Base-by-base conservation (phyloP, 331 rosid genomes). In the Dryas integrifolia region DNA sequence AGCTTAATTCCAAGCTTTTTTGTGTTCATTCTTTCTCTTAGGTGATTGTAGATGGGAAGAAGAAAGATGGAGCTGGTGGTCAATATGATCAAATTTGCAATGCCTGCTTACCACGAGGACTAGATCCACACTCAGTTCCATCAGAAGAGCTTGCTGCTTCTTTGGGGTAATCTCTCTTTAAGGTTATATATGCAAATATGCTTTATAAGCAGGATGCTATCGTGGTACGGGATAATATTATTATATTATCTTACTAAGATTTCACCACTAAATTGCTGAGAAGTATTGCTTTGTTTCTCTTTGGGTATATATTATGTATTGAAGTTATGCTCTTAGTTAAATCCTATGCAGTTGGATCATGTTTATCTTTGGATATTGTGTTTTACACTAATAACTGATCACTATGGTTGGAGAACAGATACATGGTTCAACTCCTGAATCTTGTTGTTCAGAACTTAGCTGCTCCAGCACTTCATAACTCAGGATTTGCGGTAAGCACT, bases 391-490 rank as follows among this genome's bases (percentile, higher is more conserved):
- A 79, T 77, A 35, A 5, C 57, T 77, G 65, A 64, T 68, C 6
- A 0, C 65, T 21, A 45, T 84, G 64, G 69, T 84, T 83, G 82
- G 66, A 68, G 79, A 80, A 72, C 91, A 94, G 98, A 77, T 94
- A 95, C 83, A 95, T 88, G 96, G 92, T 92, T 79, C 99, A 95
- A 81, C 97, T 95, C 77, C 84, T 95, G 62, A 92, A 92, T 83
- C 96, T 95, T 70, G 72, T 92, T 76, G 97, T 87, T 77, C 97
- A 84, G 79, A 82, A 80, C 88, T 84, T 95, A 88, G 96, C 90
- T 86, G 92, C 91, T 83, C 98, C 99, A 67, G 90, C 92, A 58
- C 96, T 95, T 88, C 98, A 92, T 85, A 89, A 89, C 85, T 83
- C 99, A 15, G 99, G 99, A 79, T 95, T 95, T 81, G 98, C 98